Evolutionary conservation across 305 asterid species (phyloP).

Genomic region (Fraxinus xanthoxyloides): DNA sequence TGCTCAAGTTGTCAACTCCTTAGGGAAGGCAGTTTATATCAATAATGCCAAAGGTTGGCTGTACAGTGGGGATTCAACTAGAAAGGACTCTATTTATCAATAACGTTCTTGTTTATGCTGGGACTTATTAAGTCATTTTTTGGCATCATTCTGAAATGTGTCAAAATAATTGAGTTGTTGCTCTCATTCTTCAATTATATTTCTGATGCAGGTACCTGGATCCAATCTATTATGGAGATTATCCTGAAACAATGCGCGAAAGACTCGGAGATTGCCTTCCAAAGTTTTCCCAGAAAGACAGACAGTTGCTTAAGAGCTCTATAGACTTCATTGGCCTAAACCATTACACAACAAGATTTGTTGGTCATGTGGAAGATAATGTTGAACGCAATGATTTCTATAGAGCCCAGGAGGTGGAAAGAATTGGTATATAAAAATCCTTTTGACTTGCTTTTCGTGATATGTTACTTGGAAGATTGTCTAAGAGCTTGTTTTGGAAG

Average conservation of each 20-base stretch:
- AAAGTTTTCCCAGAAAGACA: constrained; percentile 44
- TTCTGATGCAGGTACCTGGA: constrained; percentile 50
- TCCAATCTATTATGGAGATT: constrained; percentile 53
- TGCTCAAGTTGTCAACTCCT: neutral
- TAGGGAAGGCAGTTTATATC: neutral
- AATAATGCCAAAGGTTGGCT: neutral
- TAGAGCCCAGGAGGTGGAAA: constrained; percentile 48
- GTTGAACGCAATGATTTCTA: constrained; percentile 42
- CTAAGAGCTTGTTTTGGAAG: neutral
- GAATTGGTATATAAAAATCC: constrained; percentile 39
- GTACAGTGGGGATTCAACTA: neutral
- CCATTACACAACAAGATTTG: constrained; percentile 55
- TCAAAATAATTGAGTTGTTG: neutral
- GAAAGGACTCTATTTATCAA: neutral
- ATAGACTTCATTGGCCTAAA: constrained; percentile 58
- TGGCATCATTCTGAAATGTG: constrained; percentile 1
- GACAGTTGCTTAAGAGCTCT: constrained; percentile 42
- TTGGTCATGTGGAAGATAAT: constrained; percentile 35
- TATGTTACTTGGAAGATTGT: neutral
- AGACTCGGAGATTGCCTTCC: constrained; percentile 54
- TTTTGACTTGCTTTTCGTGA: constrained; percentile 3
- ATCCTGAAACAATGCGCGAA: constrained; percentile 53
- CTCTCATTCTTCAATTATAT: constrained; percentile 2
- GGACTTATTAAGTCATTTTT: neutral
- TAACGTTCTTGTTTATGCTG: neutral